Base-by-base conservation (phyloP, 2,329 filamentous ascomycete genomes). In the Fusarium sp. region DNA sequence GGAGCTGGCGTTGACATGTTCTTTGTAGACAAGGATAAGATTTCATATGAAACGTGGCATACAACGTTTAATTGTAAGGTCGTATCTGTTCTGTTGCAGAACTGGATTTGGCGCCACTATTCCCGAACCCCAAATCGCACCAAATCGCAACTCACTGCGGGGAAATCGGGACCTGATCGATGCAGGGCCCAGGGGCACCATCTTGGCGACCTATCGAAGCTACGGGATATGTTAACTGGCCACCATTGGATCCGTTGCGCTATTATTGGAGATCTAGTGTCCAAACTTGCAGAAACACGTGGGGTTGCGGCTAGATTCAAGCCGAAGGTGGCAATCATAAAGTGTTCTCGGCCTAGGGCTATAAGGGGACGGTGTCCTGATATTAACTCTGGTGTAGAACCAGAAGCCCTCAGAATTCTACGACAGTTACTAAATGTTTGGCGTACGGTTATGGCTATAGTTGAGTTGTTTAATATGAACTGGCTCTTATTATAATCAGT, bases 101-200 rank as follows among this genome's bases (percentile, higher is more conserved):
- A 11, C 6, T 33, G 6, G 4, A 52, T 8, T 21, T 33, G 15
- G 8, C 4, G 23, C n/a, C 23, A 6, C 18, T 27, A n/a, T 23
- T 33, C 21, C 15, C 10, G 31, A 20, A 8, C n/a, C 20, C n/a
- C 18, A 21, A 25, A 25, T 9, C 10, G 25, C 25, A 9, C n/a
- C 18, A 21, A 25, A 25, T 9, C 10, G 25, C 25, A 9, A n/a
- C n/a, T n/a, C n/a, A 20, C 31, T 43, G 48, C 13, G 42, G 57
- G 57, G 57, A 20, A 39, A n/a, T 57, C 20, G 31, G 39, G 40
- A 41, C 40, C 37, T 31, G 29, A 10, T 25, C 8, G 17, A 15
- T 7, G 11, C 13, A 9, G 29, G 21, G 33, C 37, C 57, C 58
- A 63, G 58, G 59, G 57, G 58, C 56, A 43, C 10, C 13, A 21